phyloP scores from a whole-genome alignment of 192 early-diverging fungal species.

The Lobulomyces angularis region DNA sequence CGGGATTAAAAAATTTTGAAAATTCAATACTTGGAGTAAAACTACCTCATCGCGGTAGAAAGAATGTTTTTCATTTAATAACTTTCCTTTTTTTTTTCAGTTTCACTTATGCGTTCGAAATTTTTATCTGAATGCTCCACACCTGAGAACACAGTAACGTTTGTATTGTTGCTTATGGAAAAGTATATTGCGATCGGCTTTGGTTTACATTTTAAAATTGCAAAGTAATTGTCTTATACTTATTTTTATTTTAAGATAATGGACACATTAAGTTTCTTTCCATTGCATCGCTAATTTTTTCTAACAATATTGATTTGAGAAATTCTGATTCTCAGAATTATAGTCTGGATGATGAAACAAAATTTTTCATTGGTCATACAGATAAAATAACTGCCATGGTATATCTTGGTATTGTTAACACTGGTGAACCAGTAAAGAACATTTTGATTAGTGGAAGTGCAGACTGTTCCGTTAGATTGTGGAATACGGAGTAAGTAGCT shows the following conservation, averaged over 20 bases:
- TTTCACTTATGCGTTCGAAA: neutral
- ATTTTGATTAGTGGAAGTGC: slow-evolving; percentile 51
- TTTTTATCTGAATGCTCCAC: neutral
- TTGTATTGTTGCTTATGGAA: slow-evolving; percentile 35
- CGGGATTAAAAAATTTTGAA: too few species aligned
- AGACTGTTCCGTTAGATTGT: slow-evolving; percentile 58
- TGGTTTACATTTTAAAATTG: slow-evolving; percentile 25
- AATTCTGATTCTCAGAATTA: too few species aligned
- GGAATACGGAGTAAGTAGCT: slow-evolving; percentile 56
- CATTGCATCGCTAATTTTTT: slow-evolving; percentile 26
- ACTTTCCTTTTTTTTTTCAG: neutral
- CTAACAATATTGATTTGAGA: too few species aligned
- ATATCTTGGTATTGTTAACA: slow-evolving; percentile 13
- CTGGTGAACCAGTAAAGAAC: slow-evolving; percentile 15
- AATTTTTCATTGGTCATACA: slow-evolving; percentile 28
- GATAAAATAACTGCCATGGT: slow-evolving; percentile 51
- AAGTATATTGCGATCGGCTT: slow-evolving; percentile 52
- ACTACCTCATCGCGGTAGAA: too few species aligned
- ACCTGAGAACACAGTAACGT: slow-evolving; percentile 17
- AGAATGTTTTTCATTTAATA: neutral
- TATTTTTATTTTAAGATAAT: slow-evolving; percentile 27
- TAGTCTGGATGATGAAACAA: slow-evolving; percentile 10
- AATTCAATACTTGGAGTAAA: too few species aligned
- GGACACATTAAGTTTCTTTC: slow-evolving; percentile 47
- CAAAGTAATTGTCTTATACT: neutral